These are phyloP conservation scores for Trichoderma koningii DNA, from an alignment of 2,329 filamentous ascomycete genomes.

Conservation along the genomic window DNA sequence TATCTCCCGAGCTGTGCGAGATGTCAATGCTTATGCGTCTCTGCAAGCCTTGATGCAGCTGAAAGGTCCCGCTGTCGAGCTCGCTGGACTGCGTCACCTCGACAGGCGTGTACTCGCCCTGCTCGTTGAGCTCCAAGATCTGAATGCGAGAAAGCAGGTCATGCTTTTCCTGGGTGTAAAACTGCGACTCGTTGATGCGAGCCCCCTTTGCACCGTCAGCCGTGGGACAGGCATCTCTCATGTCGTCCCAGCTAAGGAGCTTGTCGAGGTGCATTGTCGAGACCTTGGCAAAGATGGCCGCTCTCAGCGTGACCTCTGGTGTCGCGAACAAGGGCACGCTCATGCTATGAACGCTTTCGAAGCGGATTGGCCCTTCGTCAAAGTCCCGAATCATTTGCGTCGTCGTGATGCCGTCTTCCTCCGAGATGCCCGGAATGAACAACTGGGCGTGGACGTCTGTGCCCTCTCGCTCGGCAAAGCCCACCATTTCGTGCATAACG, in stretches of 20 bases:
- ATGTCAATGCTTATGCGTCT: conserved; percentile 83
- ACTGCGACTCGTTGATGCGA: conserved; percentile 86
- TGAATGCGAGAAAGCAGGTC: conserved; percentile 88
- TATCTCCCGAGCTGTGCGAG: conserved; percentile 88
- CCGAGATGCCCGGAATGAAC: conserved; percentile 89
- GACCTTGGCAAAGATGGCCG: conserved; percentile 89
- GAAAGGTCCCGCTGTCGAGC: conserved; percentile 85
- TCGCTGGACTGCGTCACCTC: conserved; percentile 87
- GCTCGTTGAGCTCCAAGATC: conserved; percentile 87
- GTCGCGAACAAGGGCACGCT: conserved; percentile 77
- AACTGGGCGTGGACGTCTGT: conserved; percentile 94
- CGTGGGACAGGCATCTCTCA: conserved; percentile 74
- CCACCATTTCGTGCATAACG: conserved; percentile 93
- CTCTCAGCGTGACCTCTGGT: conserved; percentile 72
- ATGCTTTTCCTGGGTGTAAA: conserved; percentile 89
- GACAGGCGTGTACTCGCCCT: conserved; percentile 86
- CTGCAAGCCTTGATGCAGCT: conserved; percentile 93
- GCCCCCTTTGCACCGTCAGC: conserved; percentile 59
- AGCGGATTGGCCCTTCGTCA: conserved; percentile 87
- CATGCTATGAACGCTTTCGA: conserved; percentile 98
- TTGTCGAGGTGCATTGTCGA: conserved; percentile 95
- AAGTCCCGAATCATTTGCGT: conserved; percentile 94
- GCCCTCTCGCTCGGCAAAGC: conserved; percentile 93
- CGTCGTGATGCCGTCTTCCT: conserved; percentile 88
- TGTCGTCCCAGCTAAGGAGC: conserved; percentile 97